Conservation (phyloP, 2,329 filamentous ascomycete genomes). For the Pseudocercospora musae region DNA sequence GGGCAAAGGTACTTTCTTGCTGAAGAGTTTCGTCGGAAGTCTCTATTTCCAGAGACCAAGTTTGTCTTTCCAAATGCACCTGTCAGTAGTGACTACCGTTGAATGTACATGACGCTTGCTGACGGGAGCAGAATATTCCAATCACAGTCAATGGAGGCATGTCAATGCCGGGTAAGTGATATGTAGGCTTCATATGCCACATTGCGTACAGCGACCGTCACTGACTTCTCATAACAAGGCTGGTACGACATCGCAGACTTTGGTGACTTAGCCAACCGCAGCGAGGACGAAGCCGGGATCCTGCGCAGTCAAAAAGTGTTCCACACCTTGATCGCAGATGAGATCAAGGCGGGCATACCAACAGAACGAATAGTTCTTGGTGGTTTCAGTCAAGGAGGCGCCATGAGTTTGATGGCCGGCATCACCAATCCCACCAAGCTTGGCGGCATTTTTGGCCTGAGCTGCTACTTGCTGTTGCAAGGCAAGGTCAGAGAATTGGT, state of each 20-base stretch:
- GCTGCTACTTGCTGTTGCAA: conserved; percentile 73
- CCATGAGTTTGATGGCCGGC: conserved; percentile 78
- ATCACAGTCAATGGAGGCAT: conserved; percentile 63
- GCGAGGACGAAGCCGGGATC: conserved; percentile 71
- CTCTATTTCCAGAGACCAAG: conserved; percentile 78
- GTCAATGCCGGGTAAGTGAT: conserved; percentile 65
- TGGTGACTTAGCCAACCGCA: conserved; percentile 45
- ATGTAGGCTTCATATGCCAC: neutral
- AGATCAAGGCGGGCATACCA: conserved; percentile 77
- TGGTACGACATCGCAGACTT: conserved; percentile 73
- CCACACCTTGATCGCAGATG: conserved; percentile 72
- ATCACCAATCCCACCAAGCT: conserved; percentile 71
- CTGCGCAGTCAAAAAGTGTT: conserved; percentile 70
- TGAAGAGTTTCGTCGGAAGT: conserved; percentile 77
- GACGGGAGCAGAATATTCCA: conserved; percentile 18
- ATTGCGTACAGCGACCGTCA: neutral
- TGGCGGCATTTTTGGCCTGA: conserved; percentile 83
- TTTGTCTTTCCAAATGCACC: conserved; percentile 95
- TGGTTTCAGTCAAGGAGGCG: conserved; percentile 82
- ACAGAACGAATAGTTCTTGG: conserved; percentile 80
- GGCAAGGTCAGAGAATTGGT: conserved; percentile 59
- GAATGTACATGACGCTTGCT: neutral
- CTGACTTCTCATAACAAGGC: neutral
- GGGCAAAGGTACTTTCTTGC: conserved; percentile 65
- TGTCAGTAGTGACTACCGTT: neutral